Percentiles rank a stretch among this genome's conserved stretches.
Evolutionary conservation across 2,329 filamentous ascomycete genomes (phyloP).

Genomic region (Lasiodiplodia gonubiensis): DNA sequence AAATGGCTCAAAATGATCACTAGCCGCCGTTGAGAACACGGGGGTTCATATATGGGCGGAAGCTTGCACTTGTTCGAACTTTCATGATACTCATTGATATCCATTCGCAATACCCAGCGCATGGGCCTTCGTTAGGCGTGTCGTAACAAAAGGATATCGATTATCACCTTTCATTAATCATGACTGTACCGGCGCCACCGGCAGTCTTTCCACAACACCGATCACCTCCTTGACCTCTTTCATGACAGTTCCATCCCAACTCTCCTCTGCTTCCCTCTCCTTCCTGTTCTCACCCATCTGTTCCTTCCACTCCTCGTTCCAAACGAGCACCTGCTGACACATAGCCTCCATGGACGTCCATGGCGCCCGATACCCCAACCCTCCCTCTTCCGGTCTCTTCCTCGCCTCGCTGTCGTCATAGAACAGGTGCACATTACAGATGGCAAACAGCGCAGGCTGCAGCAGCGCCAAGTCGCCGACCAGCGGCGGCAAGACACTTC

Average conservation of each 20-base stretch:
- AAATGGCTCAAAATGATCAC: no score
- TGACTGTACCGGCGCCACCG: background rate
- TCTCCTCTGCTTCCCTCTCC: background rate
- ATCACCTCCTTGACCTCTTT: background rate
- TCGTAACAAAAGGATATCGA: background rate
- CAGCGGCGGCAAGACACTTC: constrained; percentile 36
- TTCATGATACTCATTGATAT: background rate
- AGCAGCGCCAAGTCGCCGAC: constrained; percentile 45
- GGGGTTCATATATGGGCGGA: background rate
- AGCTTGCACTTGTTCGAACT: background rate
- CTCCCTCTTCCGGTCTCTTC: constrained; percentile 37
- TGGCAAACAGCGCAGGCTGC: constrained; percentile 47
- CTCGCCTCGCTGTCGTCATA: constrained; percentile 48
- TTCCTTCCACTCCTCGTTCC: constrained; percentile 42
- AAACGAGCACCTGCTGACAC: constrained; percentile 41
- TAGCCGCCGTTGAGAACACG: no score
- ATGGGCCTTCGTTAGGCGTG: background rate
- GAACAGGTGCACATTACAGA: constrained; percentile 44
- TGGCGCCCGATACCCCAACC: constrained; percentile 49
- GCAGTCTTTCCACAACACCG: background rate
- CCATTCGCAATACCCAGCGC: background rate
- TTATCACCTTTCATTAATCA: background rate
- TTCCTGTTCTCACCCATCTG: background rate
- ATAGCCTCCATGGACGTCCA: constrained; percentile 52
- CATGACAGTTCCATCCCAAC: background rate